Percentiles rank a stretch among this genome's conserved stretches.
These are phyloP conservation scores for Tetracentron sinense DNA, from an alignment of 164 flowering plant genomes.

Conservation along the genomic window DNA sequence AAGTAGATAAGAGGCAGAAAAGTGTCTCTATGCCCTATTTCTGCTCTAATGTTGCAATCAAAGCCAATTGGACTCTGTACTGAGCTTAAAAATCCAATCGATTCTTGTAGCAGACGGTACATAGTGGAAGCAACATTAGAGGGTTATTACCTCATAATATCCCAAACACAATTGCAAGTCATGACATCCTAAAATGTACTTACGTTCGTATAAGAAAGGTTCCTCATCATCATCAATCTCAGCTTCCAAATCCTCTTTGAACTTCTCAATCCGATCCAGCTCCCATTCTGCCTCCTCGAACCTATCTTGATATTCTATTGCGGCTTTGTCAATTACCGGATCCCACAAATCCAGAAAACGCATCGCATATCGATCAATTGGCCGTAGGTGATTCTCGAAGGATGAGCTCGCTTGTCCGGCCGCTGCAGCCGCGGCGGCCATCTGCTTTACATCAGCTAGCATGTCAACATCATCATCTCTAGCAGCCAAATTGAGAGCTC, in stretches of 20 bases:
- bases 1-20: too few relatives aligned
- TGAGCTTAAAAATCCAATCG: too few relatives aligned
- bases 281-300: constrained; percentile 95
- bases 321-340: constrained; percentile 74
- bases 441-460: constrained; percentile 90
- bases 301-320: constrained; percentile 52
- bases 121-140: too few relatives aligned
- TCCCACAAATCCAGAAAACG: constrained; percentile 92
- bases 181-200: constrained; percentile 21
- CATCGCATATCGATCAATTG: constrained; percentile 93
- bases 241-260: constrained; percentile 97
- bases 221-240: constrained; percentile 97
- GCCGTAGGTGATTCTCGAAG: constrained; percentile 85
- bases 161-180: background rate
- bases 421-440: constrained; percentile 97
- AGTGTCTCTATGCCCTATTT: too few relatives aligned
- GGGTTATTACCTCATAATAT: background rate
- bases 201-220: constrained; percentile 91
- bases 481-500: constrained; percentile 37
- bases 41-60: too few relatives aligned
- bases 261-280: constrained; percentile 86
- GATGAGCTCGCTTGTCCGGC: constrained; percentile 80
- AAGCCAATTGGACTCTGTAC: too few relatives aligned
- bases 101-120: too few relatives aligned
- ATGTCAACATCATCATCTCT: constrained; percentile 84